phyloP scores from a whole-genome alignment of 805 yeast species.

The Yarrowia porcina region DNA sequence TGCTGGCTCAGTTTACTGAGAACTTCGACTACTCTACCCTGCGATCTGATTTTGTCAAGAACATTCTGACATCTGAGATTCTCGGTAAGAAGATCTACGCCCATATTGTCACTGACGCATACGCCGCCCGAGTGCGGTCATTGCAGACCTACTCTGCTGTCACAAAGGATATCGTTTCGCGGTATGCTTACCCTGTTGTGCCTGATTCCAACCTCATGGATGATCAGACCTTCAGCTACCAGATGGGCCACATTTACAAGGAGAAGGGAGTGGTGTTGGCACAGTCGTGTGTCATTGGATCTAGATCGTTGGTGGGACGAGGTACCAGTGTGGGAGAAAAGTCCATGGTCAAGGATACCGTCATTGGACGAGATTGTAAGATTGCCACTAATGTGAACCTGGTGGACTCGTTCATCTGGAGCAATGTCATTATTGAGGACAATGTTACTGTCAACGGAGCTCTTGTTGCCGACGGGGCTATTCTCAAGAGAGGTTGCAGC shows the following conservation, averaged over 20 bases:
- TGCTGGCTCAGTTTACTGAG: constrained; percentile 93
- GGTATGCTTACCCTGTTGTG: constrained; percentile 90
- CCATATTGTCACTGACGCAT: constrained; percentile 71
- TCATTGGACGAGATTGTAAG: constrained; percentile 79
- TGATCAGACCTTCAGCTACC: constrained; percentile 73
- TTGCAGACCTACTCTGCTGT: constrained; percentile 92
- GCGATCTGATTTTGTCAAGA: constrained; percentile 83
- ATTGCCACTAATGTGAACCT: constrained; percentile 77
- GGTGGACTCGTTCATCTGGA: constrained; percentile 82
- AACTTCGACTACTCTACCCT: constrained; percentile 90
- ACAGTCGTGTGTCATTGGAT: constrained; percentile 83
- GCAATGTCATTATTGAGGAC: constrained; percentile 69
- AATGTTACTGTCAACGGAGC: constrained; percentile 56
- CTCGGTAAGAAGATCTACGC: constrained; percentile 88
- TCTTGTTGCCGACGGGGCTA: constrained; percentile 65
- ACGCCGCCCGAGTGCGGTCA: constrained; percentile 93
- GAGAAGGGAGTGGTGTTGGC: constrained; percentile 86
- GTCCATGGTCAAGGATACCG: constrained; percentile 61
- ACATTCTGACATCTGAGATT: constrained; percentile 85
- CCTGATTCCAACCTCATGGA: constrained; percentile 78
- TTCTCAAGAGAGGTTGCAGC: constrained; percentile 50
- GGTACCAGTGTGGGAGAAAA: constrained; percentile 74
- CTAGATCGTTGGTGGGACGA: constrained; percentile 78
- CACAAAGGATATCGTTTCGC: constrained; percentile 80
- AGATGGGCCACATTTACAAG: constrained; percentile 81